phyloP scores from a whole-genome alignment of 768 basidiomycete genomes.

The Tricholoma sp. region DNA sequence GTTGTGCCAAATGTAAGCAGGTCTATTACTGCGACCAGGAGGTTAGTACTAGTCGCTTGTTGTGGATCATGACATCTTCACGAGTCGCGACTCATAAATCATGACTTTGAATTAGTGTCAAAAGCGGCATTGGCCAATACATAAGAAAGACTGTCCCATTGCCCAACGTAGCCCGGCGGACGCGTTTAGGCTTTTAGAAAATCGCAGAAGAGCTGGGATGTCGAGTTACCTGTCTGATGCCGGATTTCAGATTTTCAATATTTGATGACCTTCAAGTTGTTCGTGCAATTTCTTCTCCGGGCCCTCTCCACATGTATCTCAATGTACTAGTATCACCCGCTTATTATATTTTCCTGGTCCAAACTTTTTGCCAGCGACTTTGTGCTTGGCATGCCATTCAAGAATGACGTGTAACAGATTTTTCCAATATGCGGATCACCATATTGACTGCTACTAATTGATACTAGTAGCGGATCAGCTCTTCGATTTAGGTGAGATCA shows the following conservation, averaged over 20 bases:
- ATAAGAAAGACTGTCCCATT: background rate
- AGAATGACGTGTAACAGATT: no score
- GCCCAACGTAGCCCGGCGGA: background rate
- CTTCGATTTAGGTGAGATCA: no score
- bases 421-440: no score
- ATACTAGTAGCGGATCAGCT: no score
- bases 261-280: no score
- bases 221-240: background rate
- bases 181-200: background rate
- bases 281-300: no score
- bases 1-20: background rate
- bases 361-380: no score
- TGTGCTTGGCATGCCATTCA: no score
- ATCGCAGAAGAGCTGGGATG: background rate
- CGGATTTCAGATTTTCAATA: background rate
- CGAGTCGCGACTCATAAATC: background rate
- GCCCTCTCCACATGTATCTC: no score
- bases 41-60: background rate
- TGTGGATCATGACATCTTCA: background rate
- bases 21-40: background rate
- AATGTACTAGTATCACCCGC: no score
- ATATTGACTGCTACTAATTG: no score
- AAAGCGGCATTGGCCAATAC: background rate
- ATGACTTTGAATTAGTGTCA: background rate
- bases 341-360: no score